Conservation (phyloP, 2,329 filamentous ascomycete genomes). For the Aspergillus sclerotialis region DNA sequence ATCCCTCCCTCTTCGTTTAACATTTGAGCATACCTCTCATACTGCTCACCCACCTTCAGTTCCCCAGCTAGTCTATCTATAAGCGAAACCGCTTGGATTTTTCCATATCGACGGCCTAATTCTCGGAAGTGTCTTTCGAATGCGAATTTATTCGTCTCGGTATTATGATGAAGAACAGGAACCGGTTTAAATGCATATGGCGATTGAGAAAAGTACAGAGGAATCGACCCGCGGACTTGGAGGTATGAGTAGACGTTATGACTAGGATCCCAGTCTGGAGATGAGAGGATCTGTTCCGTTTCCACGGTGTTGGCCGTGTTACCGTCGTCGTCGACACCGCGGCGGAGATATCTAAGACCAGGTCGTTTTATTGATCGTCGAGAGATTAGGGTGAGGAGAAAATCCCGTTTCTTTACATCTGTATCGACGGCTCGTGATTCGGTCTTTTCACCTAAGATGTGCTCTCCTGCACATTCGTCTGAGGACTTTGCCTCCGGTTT, state of each 20-base stretch:
- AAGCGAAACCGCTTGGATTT: slow-evolving; percentile 71
- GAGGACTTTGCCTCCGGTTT: slow-evolving; percentile 7
- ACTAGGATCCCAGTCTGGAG: slow-evolving; percentile 55
- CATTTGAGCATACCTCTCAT: slow-evolving; percentile 59
- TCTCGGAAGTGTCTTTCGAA: slow-evolving; percentile 72
- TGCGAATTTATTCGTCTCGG: slow-evolving; percentile 69
- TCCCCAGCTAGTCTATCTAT: slow-evolving; percentile 87
- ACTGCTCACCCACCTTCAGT: slow-evolving; percentile 68
- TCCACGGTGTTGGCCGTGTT: slow-evolving; percentile 86
- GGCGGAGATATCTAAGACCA: slow-evolving; percentile 80
- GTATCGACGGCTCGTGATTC: slow-evolving; percentile 20
- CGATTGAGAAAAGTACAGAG: slow-evolving; percentile 89
- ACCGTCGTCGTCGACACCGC: slow-evolving; percentile 85
- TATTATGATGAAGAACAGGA: slow-evolving; percentile 73
- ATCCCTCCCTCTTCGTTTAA: slow-evolving; percentile 58
- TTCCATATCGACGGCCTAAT: slow-evolving; percentile 63
- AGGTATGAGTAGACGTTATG: slow-evolving; percentile 71
- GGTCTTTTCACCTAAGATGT: slow-evolving; percentile 38
- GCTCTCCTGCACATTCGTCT: slow-evolving; percentile 18
- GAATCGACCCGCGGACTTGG: slow-evolving; percentile 85
- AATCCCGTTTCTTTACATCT: slow-evolving; percentile 38
- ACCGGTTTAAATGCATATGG: slow-evolving; percentile 89
- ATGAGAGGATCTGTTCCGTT: slow-evolving; percentile 86
- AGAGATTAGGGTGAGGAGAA: slow-evolving; percentile 86
- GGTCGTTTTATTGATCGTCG: slow-evolving; percentile 78